Base-by-base conservation (phyloP, 768 basidiomycete genomes). In the Dentipellis fragilis region DNA sequence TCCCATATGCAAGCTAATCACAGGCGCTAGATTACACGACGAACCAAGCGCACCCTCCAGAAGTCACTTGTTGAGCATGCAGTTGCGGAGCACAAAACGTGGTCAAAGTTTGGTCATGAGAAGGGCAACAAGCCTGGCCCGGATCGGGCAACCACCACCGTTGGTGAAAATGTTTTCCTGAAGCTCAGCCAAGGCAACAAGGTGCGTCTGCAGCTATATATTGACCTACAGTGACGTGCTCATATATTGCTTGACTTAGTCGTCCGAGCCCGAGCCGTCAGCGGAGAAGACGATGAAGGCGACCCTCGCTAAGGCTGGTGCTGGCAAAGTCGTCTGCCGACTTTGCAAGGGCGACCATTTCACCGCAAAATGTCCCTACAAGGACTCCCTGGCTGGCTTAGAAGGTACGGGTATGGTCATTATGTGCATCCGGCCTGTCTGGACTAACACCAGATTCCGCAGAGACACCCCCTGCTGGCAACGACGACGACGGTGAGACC, bases 311-410 rank as follows among this genome's bases (percentile, higher is more conserved):
- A 82, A 82, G 54, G 80, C 84, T 1, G 92, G 91, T 58, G 84
- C 83, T 19, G 92, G 92, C 66, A 93, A 93, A 67, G 89, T 99
- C 59, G 71, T 78, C 46, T 99, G 96, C 78, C 80, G 96, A 60
- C 73, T 96, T 54, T 98, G 96, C 75, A 91, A 95, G 67, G 96
- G 95, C 52, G 89, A 88, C 60, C 96, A 98, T 74, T 98, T 94
- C 71, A 99, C 96, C 12, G 89, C 93, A 59, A 93, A 94, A 70
- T 98, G 96, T 79, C 96, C 96, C 6, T 94, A 93, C 80, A 96
- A 93, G 72, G 93, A 97, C 64, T 87, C 89, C 9, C 80, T 99
- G 12, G 85, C 84, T 10, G 87, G 82, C 3, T 74, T 93, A 49
- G 89, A 79, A 34, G 75, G 75, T 11, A 71, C 73, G 4, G 84